Conservation (phyloP, 352 stramenopile genomes). For the Aphanomyces cochlioides region DNA sequence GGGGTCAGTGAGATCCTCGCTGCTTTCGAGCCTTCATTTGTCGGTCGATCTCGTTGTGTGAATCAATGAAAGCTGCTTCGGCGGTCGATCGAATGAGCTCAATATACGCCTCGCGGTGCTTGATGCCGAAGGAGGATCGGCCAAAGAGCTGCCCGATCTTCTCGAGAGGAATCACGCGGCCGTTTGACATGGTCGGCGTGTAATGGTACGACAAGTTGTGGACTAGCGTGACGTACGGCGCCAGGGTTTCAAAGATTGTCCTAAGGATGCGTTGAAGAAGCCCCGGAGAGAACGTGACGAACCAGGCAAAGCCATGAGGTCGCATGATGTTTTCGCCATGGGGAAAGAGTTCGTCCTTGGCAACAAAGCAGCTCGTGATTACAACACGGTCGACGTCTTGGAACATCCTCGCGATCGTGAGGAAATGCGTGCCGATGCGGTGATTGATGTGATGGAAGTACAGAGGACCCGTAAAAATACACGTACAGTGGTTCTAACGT, state of each 20-base stretch:
- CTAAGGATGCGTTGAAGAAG: not conserved
- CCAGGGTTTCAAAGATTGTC: not conserved
- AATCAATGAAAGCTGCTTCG: not conserved
- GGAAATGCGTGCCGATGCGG: not conserved
- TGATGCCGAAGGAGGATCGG: not conserved
- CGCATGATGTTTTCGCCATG: not conserved
- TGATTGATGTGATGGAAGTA: not conserved
- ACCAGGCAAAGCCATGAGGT: not conserved
- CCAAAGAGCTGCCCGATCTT: constrained; percentile 3
- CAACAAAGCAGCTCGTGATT: not conserved
- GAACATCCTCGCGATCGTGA: not conserved
- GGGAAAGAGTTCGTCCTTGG: not conserved
- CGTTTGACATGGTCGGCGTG: not conserved
- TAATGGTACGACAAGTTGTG: not conserved
- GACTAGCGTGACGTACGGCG: not conserved
- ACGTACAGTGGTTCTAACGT: too few species aligned
- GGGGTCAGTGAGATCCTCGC: too few species aligned
- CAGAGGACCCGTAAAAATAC: too few species aligned
- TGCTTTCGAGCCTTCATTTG: too few species aligned
- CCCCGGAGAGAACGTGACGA: too few species aligned
- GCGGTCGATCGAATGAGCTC: not conserved
- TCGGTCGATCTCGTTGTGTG: too few species aligned
- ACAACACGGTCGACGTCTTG: not conserved
- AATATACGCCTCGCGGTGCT: not conserved
- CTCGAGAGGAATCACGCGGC: not conserved